Evolutionary conservation across 805 yeast genomes (phyloP).

Genomic region (Candida ovalis): DNA sequence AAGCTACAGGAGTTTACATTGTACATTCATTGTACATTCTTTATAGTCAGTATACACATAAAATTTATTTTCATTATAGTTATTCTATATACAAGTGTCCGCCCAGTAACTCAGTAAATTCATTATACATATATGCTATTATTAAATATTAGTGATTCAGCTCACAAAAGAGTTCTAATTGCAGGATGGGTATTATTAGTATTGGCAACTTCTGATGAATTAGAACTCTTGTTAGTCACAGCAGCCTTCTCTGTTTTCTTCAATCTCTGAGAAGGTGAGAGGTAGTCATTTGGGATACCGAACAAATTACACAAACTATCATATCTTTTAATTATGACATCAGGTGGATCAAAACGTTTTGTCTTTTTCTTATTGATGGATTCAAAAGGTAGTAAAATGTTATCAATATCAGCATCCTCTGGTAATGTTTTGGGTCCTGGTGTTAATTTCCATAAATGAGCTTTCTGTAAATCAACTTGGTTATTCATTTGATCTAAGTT

Average conservation of each 20-base stretch:
- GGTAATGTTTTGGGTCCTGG: constrained; percentile 7
- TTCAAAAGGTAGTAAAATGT: constrained; percentile 12
- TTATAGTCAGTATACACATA: too few relatives aligned
- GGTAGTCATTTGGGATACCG: constrained; percentile 4
- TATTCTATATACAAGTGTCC: too few relatives aligned
- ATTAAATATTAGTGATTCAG: too few relatives aligned
- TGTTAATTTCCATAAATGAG: constrained; percentile 2
- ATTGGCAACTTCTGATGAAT: too few relatives aligned
- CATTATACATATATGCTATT: too few relatives aligned
- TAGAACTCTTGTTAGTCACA: too few relatives aligned
- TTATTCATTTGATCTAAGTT: constrained; percentile 16
- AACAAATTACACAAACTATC: constrained; percentile 16
- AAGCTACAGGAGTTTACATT: too few relatives aligned
- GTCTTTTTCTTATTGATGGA: constrained; percentile 18
- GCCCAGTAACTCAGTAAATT: too few relatives aligned
- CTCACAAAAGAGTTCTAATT: too few relatives aligned
- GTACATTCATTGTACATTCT: too few relatives aligned
- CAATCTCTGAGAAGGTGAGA: background rate
- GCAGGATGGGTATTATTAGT: too few relatives aligned
- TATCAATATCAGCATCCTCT: constrained; percentile 2
- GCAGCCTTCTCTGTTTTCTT: background rate
- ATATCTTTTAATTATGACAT: constrained; percentile 18
- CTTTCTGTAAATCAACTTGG: constrained; percentile 4
- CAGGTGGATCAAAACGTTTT: constrained; percentile 22
- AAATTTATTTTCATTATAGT: too few relatives aligned